A percentile compares a stretch with the other conserved stretches of the same genome.
Evolutionary conservation across 331 rosid species (phyloP).

Genomic region (Acacia concinna): DNA sequence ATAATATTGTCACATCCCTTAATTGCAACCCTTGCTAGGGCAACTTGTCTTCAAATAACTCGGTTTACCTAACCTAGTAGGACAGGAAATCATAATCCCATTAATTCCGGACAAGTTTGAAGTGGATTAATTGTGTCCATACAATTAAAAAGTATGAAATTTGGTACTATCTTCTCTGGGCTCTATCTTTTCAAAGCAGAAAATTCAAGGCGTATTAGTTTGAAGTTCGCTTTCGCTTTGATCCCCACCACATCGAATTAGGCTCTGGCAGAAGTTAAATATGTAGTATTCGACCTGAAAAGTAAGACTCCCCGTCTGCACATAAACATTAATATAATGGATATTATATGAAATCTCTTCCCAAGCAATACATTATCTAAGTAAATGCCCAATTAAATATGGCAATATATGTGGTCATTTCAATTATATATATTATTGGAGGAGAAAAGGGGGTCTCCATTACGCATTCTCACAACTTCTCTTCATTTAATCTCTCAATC

Average conservation of each 20-base stretch:
- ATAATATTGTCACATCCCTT: neutral
- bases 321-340: neutral
- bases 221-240: conserved; percentile 33
- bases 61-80: neutral
- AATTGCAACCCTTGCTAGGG: neutral
- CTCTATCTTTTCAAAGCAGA: neutral
- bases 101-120: conserved; percentile 2
- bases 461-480: no score
- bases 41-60: conserved; percentile 2
- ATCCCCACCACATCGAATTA: conserved; percentile 6
- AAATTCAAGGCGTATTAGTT: conserved; percentile 23
- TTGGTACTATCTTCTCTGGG: conserved; percentile 1
- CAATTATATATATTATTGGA: neutral
- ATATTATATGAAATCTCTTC: neutral
- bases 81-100: neutral
- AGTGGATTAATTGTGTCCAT: conserved; percentile 27
- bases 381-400: neutral
- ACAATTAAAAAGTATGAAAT: conserved; percentile 16
- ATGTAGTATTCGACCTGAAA: neutral
- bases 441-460: no score
- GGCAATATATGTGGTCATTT: neutral
- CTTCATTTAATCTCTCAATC: no score
- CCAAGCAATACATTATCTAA: neutral
- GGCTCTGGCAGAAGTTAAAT: neutral
- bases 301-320: neutral